phyloP scores from a whole-genome alignment of 768 basidiomycete genomes.

The Boletus edulis region DNA sequence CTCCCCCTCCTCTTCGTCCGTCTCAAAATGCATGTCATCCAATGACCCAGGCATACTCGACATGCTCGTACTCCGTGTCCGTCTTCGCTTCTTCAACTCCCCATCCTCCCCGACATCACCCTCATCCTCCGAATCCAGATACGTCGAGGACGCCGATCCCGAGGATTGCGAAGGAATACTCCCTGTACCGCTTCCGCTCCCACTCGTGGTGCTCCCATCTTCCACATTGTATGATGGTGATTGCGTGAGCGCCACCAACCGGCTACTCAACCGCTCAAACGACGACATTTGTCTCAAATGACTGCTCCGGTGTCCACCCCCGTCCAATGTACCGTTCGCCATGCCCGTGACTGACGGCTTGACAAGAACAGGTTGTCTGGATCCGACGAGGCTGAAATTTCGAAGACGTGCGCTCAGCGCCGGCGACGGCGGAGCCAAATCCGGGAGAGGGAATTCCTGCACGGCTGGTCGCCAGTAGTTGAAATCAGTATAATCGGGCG shows the following conservation, averaged over 20 bases:
- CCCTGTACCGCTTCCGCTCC: background rate
- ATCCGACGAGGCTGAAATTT: conserved; percentile 73
- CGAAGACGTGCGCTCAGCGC: conserved; percentile 86
- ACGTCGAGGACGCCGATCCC: conserved; percentile 48
- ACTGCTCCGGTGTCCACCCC: conserved; percentile 33
- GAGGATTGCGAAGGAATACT: conserved; percentile 59
- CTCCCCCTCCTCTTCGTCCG: conserved; percentile 49
- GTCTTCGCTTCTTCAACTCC: conserved; percentile 37
- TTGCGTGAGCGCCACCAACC: conserved; percentile 48
- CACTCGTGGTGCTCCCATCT: conserved; percentile 11
- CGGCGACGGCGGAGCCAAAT: conserved; percentile 84
- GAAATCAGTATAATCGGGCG: conserved; percentile 93
- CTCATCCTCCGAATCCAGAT: conserved; percentile 49
- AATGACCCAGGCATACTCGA: conserved; percentile 87
- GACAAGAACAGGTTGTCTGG: conserved; percentile 34
- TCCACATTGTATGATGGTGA: conserved; percentile 32
- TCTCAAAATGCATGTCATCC: conserved; percentile 56
- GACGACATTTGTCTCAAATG: conserved; percentile 74
- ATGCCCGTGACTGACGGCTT: conserved; percentile 26
- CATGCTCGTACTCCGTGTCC: conserved; percentile 59
- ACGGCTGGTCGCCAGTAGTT: conserved; percentile 92
- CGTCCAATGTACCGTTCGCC: background rate
- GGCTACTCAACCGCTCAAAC: conserved; percentile 66
- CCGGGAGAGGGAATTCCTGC: conserved; percentile 75
- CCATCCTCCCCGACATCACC: conserved; percentile 38